Percentiles rank a stretch among this genome's conserved stretches.
These are phyloP conservation scores for Rhodotorula toruloides DNA, from an alignment of 768 basidiomycete genomes.

Conservation along the genomic window DNA sequence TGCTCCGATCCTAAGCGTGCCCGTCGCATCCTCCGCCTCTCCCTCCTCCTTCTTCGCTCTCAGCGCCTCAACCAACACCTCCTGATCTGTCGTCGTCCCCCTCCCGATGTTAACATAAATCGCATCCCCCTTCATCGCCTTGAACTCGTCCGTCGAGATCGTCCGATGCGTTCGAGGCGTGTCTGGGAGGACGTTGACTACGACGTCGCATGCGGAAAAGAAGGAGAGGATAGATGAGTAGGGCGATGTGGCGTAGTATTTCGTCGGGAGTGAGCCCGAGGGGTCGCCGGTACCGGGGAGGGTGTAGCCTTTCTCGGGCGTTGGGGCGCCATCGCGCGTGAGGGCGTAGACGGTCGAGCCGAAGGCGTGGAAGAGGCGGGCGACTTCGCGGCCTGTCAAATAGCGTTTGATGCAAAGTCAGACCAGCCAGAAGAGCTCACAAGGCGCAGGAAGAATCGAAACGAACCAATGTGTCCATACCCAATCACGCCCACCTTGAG, in stretches of 20 bases:
- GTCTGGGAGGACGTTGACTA: constrained; percentile 4
- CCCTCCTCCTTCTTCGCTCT: neutral
- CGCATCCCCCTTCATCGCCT: constrained; percentile 41
- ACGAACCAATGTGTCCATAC: constrained; percentile 10
- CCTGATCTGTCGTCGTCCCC: constrained; percentile 43
- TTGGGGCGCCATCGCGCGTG: neutral
- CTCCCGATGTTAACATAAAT: constrained; percentile 47
- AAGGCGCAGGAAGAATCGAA: neutral
- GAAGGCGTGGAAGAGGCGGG: constrained; percentile 7
- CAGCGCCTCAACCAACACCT: constrained; percentile 7
- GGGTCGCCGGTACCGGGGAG: constrained; percentile 8
- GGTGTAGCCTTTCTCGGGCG: neutral
- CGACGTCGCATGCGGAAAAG: constrained; percentile 5
- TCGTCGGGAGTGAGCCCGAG: neutral
- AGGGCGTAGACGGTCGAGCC: constrained; percentile 8
- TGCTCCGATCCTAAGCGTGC: constrained; percentile 8
- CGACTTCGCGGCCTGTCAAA: constrained; percentile 9
- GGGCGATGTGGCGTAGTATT: neutral
- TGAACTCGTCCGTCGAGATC: neutral
- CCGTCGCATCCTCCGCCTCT: neutral
- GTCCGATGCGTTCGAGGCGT: neutral
- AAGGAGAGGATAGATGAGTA: neutral
- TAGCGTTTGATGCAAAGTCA: neutral
- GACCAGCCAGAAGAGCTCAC: no score
- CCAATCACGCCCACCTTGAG: constrained; percentile 2